phyloP scores from a whole-genome alignment of 495 filamentous ascomycete genomes.

The Penicillium macrosclerotiorum region DNA sequence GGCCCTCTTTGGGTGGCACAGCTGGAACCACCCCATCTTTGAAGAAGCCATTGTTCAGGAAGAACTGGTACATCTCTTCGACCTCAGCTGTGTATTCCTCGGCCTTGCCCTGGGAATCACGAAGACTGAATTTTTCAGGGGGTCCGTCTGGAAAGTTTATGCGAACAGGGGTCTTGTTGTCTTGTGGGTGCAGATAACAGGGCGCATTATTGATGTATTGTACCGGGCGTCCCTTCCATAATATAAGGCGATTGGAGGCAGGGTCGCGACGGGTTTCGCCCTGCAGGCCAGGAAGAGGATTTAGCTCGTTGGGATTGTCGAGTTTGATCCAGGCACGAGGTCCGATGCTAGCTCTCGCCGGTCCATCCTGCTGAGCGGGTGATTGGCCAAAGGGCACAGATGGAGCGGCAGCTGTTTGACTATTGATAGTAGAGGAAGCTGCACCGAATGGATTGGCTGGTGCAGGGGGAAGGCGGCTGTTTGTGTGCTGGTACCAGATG shows the following conservation, averaged over 20 bases:
- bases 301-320: conserved; percentile 29
- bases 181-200: conserved; percentile 49
- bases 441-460: conserved; percentile 15
- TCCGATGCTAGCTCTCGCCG: conserved; percentile 20
- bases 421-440: too few relatives aligned
- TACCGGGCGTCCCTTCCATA: conserved; percentile 57
- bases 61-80: conserved; percentile 56
- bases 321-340: conserved; percentile 32
- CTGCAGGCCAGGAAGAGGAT: conserved; percentile 35
- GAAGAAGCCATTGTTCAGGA: conserved; percentile 61
- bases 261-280: conserved; percentile 40
- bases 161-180: conserved; percentile 47
- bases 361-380: conserved; percentile 19
- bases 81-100: conserved; percentile 47
- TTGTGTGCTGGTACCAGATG: too few relatives aligned
- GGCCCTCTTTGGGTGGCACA: conserved; percentile 71
- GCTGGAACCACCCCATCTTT: conserved; percentile 63
- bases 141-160: conserved; percentile 72
- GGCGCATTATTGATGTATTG: conserved; percentile 50
- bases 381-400: conserved; percentile 30
- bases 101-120: conserved; percentile 36
- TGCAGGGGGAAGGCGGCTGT: conserved; percentile 4
- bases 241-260: conserved; percentile 33
- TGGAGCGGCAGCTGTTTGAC: conserved; percentile 8
- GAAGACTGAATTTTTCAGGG: conserved; percentile 48